phyloP scores from a whole-genome alignment of 441 rosid genomes.

The Populus hybrid region DNA sequence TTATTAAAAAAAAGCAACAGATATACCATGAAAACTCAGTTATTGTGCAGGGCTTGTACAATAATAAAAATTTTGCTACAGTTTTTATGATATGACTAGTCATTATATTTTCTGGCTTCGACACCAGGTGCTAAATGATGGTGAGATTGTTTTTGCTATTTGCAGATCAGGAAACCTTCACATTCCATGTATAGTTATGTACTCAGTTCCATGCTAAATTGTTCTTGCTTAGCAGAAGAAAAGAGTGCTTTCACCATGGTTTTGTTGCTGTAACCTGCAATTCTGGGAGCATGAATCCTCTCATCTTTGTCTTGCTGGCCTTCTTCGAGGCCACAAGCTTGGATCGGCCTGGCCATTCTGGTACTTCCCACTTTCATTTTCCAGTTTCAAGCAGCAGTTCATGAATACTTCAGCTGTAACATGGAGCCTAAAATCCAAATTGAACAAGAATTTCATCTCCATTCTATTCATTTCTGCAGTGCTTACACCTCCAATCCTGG shows the following conservation, averaged over 20 bases:
- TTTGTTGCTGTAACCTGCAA: constrained; percentile 13
- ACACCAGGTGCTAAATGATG: background rate
- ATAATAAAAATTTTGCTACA: constrained; percentile 34
- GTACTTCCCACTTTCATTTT: constrained; percentile 27
- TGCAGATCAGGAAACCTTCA: background rate
- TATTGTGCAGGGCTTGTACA: constrained; percentile 43
- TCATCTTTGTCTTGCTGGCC: constrained; percentile 14
- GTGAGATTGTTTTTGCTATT: background rate
- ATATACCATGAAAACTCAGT: constrained; percentile 19
- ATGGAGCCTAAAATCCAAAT: constrained; percentile 60
- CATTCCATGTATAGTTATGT: background rate
- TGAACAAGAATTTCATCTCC: constrained; percentile 65
- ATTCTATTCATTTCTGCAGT: constrained; percentile 70
- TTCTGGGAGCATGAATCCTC: background rate
- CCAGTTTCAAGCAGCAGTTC: constrained; percentile 43
- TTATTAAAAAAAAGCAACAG: constrained; percentile 2
- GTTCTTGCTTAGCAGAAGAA: background rate
- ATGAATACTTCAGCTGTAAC: constrained; percentile 46
- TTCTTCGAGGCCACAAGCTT: constrained; percentile 8
- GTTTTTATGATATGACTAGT: background rate
- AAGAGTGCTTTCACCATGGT: background rate
- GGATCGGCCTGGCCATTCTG: constrained; percentile 7
- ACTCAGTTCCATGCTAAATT: background rate
- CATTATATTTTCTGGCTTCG: background rate
- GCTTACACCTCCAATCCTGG: constrained; percentile 82